Evolutionary conservation across 2,329 filamentous ascomycete species (phyloP).

Genomic region (Aspergillus luchuensis): DNA sequence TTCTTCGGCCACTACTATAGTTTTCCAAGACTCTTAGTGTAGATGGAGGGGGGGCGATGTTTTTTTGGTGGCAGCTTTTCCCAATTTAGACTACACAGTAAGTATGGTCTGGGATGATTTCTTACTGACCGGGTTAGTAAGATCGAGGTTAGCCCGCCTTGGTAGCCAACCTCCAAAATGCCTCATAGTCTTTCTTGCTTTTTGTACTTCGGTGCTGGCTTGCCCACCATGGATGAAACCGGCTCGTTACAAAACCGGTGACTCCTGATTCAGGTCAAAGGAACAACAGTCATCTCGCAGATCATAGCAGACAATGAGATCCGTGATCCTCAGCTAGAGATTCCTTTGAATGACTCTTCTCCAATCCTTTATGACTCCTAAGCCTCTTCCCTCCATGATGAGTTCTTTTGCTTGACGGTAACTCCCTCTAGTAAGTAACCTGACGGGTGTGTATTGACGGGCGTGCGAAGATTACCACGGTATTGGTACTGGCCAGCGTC

Average conservation of each 20-base stretch:
- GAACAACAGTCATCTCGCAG: not conserved
- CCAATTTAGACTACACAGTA: not conserved
- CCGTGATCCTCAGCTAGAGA: not conserved
- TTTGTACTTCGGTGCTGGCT: conserved; percentile 1
- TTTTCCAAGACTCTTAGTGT: not conserved
- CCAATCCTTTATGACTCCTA: not conserved
- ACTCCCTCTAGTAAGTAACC: not conserved
- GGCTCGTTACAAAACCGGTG: conserved; percentile 7
- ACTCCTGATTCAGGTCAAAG: not conserved
- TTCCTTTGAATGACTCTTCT: not conserved
- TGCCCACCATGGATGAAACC: conserved; percentile 9
- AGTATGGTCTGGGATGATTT: conserved; percentile 1
- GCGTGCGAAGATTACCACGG: not conserved
- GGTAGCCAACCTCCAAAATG: conserved; percentile 12
- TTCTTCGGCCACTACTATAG: not conserved
- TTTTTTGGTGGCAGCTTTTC: not conserved
- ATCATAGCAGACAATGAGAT: not conserved
- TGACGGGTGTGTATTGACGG: not conserved
- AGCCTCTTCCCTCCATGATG: not conserved
- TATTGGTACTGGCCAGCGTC: conserved; percentile 14
- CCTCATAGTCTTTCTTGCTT: conserved; percentile 8
- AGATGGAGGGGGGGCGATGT: not conserved
- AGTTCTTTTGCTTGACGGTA: not conserved
- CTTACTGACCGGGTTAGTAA: conserved; percentile 10
- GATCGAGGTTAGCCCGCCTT: conserved; percentile 5